Base-by-base conservation (phyloP, 768 basidiomycete genomes). In the Ephemerocybe angulata region DNA sequence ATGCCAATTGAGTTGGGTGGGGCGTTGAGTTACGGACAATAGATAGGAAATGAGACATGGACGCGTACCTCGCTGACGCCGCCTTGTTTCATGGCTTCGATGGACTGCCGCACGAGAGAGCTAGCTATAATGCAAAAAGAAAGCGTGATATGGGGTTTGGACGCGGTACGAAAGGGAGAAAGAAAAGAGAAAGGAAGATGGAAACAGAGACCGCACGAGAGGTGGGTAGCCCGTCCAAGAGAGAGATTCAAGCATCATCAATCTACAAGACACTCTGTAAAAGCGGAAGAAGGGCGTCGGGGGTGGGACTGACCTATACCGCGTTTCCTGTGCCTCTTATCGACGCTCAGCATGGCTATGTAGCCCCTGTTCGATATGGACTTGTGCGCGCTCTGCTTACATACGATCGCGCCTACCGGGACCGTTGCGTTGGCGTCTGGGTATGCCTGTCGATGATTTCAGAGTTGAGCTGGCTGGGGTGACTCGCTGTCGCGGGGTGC, bases 281-380 rank as follows among this genome's bases (percentile, higher is more conserved):
- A 76, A 73, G 70, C 60, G 65, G 68, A 57, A 69, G 65, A 65
- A 46, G 70, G 69, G 67, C 58, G 62, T 35, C 69, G 62, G 58
- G 65, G 61, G 52, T 58, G 56, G 58, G 54, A 80, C 88, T 67
- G 69, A 93, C 93, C 93, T 67, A 98, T 93, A 30, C 97, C 96
- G 51, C 87, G 84, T 70, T 96, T 89, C 33, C 96, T 79, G 82
- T 86, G 97, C 35, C 76, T 71, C 69, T 85, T 86, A 69, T 82
- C 80, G 27, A 98, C 93, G 64, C 91, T 93, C 53, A 98, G 82
- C 97, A 98, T 98, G 33, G 95, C 97, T 55, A 99, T 96, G 68
- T 99, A 99, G 13, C 97, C 97, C 66, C 97, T 73, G 67, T 93
- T 91, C 10, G 83, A 75, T 35, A 75, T 72, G 58, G 87, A 81